Evolutionary conservation across 2,329 filamentous ascomycete species (phyloP).

Genomic region (Cordyceps sp.): DNA sequence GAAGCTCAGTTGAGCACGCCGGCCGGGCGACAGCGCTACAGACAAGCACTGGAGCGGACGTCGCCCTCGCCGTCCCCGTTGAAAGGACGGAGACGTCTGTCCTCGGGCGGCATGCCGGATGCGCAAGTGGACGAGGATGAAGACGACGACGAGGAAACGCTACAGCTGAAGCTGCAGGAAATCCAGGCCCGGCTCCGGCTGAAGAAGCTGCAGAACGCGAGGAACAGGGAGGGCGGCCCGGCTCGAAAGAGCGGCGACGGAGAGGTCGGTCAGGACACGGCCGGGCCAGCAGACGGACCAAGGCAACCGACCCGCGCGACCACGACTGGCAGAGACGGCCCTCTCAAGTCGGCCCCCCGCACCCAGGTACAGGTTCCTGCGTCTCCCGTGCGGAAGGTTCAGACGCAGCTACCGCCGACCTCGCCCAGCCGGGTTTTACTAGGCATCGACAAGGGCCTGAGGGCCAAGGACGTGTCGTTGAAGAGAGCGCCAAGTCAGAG

Average conservation of each 20-base stretch:
- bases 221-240: constrained; percentile 6
- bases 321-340: constrained; percentile 10
- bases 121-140: constrained; percentile 23
- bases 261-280: constrained; percentile 6
- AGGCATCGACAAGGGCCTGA: constrained; percentile 80
- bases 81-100: constrained; percentile 2
- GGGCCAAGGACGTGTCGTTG: constrained; percentile 66
- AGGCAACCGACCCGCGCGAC: constrained; percentile 9
- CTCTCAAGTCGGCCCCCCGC: constrained; percentile 8
- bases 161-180: constrained; percentile 71
- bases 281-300: constrained; percentile 7
- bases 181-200: constrained; percentile 79
- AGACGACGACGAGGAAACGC: constrained; percentile 76
- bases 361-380: constrained; percentile 54
- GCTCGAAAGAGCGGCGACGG: constrained; percentile 7
- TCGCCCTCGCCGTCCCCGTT: constrained; percentile 53
- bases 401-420: constrained; percentile 34
- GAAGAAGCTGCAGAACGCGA: constrained; percentile 62
- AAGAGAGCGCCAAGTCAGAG: constrained; percentile 48
- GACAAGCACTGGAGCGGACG: constrained; percentile 46
- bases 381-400: constrained; percentile 48
- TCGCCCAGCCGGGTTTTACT: constrained; percentile 69
- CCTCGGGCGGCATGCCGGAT: background rate
- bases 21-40: constrained; percentile 59
- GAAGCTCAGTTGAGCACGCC: constrained; percentile 54